A percentile compares a stretch with the other conserved stretches of the same genome.
Conservation (phyloP, 345 rosid genomes). For the Iberis pinnata region DNA sequence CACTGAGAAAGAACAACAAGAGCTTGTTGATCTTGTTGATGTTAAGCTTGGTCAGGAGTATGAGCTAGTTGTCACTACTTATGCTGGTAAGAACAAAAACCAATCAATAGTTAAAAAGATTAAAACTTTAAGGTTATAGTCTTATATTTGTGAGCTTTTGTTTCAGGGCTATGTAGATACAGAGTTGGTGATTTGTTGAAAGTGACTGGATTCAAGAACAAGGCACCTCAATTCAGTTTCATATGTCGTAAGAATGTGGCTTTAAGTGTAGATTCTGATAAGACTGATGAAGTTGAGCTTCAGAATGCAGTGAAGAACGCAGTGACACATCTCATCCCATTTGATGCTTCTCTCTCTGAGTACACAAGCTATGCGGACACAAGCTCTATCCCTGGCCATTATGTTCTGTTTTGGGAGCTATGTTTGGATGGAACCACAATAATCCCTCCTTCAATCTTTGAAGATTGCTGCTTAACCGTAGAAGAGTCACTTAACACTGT, state of each 20-base stretch:
- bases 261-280: slow-evolving; percentile 84
- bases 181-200: slow-evolving; percentile 86
- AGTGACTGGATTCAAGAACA: slow-evolving; percentile 95
- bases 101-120: not conserved
- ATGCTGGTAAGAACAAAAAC: slow-evolving; percentile 49
- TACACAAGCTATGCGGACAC: slow-evolving; percentile 92
- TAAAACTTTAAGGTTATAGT: not conserved
- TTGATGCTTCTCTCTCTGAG: slow-evolving; percentile 64
- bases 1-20: slow-evolving; percentile 66
- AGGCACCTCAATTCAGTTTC: slow-evolving; percentile 89
- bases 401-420: slow-evolving; percentile 85
- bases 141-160: slow-evolving; percentile 5
- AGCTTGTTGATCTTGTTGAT: slow-evolving; percentile 84
- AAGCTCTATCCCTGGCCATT: slow-evolving; percentile 67
- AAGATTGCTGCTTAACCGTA: slow-evolving; percentile 80
- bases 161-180: slow-evolving; percentile 73
- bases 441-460: slow-evolving; percentile 79
- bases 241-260: slow-evolving; percentile 92
- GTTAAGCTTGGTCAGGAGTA: slow-evolving; percentile 91
- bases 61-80: slow-evolving; percentile 95
- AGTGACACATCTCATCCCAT: slow-evolving; percentile 66
- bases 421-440: slow-evolving; percentile 59
- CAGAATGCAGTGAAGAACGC: slow-evolving; percentile 86
- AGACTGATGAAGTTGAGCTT: slow-evolving; percentile 95
- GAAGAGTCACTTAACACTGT: slow-evolving; percentile 90